Evolutionary conservation across 1,284 basidiomycete genomes (phyloP), one percentile per base, ranked within the genome.

Genomic region (Porodaedalea pini): DNA sequence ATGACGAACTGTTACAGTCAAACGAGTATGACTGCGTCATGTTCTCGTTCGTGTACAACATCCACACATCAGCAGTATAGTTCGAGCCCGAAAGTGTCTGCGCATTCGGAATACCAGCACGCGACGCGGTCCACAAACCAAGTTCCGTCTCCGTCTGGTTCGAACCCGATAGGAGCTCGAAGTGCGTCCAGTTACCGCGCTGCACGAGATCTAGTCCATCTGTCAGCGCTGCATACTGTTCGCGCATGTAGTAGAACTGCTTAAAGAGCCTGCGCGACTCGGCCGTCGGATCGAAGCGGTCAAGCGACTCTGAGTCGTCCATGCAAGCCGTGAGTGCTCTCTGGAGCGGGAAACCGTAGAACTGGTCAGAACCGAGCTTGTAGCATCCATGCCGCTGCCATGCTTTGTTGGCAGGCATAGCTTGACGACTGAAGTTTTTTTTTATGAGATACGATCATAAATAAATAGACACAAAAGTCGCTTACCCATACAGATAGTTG

Each of bases 371-470:
- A 29, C 93, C 93, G 37, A 94, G 81, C 54, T 78, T 79, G 72
- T 95, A 95, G 71, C 93, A 95, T 8, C 93, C 93, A 68, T 96
- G 92, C 40, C 88, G 83, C 69, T 93, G 88, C 93, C 93, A 96
- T 0, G 93, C 92, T 50, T 75, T 82, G 66, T 79, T 92, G 51
- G 81, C 81, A 32, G 86, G 79, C 93, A 95, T 96, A 15, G 92
- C 81, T 74, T 95, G 93, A 78, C 93, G 92, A 55, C 92, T 92
- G 63, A 62, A 67, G 60, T 57, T 50, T n/a, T n/a, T n/a, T n/a
- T n/a, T 44, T 10, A 25, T n/a, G 60, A 61, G 45, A 54, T 25
- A 51, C 13, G n/a, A 61, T 45, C 47, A 56, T 41, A 49, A 39
- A 8, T 25, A 40, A 0, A n/a, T n/a, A n/a, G 3, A 40, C 25